phyloP scores from a whole-genome alignment of 192 early-diverging fungal genomes.

The Phycomyces blakesleeanus region DNA sequence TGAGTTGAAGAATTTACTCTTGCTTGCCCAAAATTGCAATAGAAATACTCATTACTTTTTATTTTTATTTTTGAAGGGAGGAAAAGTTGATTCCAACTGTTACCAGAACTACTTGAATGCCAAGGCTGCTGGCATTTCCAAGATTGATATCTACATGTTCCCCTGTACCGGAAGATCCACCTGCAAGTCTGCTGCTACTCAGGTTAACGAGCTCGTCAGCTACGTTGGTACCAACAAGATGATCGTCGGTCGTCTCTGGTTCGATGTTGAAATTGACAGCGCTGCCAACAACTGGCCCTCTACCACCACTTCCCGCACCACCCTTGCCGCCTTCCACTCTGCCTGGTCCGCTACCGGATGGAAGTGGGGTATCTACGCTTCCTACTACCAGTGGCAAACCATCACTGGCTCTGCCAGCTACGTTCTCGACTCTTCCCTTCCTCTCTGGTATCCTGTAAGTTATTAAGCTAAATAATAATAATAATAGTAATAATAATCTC shows the following conservation, averaged over 20 bases:
- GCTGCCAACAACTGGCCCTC: conserved; percentile 7
- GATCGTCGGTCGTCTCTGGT: background rate
- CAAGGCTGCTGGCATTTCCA: conserved; percentile 3
- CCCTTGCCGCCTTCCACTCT: conserved; percentile 8
- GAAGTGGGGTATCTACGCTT: conserved; percentile 11
- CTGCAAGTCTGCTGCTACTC: background rate
- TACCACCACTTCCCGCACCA: background rate
- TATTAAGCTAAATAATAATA: too few species aligned
- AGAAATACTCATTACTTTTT: background rate
- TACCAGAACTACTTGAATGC: background rate
- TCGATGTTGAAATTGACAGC: conserved; percentile 10
- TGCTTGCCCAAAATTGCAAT: too few species aligned
- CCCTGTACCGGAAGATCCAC: conserved; percentile 8
- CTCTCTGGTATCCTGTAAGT: conserved; percentile 1
- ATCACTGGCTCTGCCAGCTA: conserved; percentile 1
- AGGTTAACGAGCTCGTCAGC: background rate
- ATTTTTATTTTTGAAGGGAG: background rate
- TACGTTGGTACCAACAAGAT: conserved; percentile 6
- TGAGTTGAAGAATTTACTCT: background rate
- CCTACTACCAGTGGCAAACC: background rate
- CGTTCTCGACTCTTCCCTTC: conserved; percentile 1
- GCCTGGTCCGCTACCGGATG: background rate
- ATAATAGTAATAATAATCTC: too few species aligned
- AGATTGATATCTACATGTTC: conserved; percentile 8
- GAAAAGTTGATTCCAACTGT: background rate